Evolutionary conservation across 805 yeast species (phyloP).

Genomic region (Zygoascus biomembranicola): DNA sequence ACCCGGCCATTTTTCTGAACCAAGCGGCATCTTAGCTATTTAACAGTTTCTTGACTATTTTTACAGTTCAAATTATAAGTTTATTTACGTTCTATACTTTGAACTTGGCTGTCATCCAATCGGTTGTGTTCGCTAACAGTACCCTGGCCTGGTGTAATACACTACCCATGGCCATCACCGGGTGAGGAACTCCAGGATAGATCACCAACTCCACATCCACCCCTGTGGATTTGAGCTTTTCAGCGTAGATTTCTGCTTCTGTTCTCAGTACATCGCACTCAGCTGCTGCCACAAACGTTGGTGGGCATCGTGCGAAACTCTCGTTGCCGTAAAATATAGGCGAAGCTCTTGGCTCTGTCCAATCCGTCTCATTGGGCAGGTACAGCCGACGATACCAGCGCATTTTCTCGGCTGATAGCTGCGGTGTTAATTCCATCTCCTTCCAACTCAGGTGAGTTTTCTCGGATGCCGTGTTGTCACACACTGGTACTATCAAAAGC

Average conservation of each 20-base stretch:
- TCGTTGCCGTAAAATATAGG: conserved; percentile 36
- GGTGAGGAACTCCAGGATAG: conserved; percentile 39
- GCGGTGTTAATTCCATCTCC: conserved; percentile 25
- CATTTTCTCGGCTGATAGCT: conserved; percentile 39
- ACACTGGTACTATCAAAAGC: conserved; percentile 32
- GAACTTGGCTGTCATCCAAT: background rate
- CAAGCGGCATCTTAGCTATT: too few species aligned
- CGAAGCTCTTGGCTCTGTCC: conserved; percentile 31
- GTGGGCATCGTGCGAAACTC: conserved; percentile 34
- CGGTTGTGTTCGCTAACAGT: conserved; percentile 9
- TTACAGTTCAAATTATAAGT: too few species aligned
- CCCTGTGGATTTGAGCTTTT: conserved; percentile 33
- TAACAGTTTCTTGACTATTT: too few species aligned
- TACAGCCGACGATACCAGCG: conserved; percentile 37
- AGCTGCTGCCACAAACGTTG: conserved; percentile 36
- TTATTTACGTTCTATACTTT: background rate
- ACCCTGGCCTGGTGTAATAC: conserved; percentile 20
- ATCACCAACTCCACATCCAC: conserved; percentile 15
- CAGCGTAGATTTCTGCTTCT: conserved; percentile 38
- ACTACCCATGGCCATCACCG: conserved; percentile 43
- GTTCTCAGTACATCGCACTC: conserved; percentile 39
- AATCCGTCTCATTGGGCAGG: conserved; percentile 29
- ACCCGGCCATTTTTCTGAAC: too few species aligned
- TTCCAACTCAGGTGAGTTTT: conserved; percentile 34
- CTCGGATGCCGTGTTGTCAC: conserved; percentile 24